Conservation (phyloP, 1,284 basidiomycete species). For the Filobasidium uniguttulatum region DNA sequence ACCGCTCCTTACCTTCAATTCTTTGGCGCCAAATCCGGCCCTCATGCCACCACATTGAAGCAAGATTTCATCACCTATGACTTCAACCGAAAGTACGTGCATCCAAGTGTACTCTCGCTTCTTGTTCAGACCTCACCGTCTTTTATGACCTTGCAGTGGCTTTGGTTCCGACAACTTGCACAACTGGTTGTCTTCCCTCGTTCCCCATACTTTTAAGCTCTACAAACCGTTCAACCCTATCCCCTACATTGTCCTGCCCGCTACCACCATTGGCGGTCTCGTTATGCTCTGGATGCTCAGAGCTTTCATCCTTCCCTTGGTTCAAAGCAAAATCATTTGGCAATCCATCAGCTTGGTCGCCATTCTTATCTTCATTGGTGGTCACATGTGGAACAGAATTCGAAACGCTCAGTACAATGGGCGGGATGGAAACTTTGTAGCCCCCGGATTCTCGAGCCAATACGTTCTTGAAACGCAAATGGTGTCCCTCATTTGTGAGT, state of each 20-base stretch:
- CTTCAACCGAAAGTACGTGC: slow-evolving; percentile 48
- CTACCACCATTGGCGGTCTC: slow-evolving; percentile 46
- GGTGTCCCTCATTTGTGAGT: slow-evolving; percentile 70
- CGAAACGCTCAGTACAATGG: slow-evolving; percentile 56
- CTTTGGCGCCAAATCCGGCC: slow-evolving; percentile 59
- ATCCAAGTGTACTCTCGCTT: slow-evolving; percentile 16
- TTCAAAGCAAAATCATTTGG: slow-evolving; percentile 55
- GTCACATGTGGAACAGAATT: slow-evolving; percentile 95
- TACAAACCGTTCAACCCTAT: slow-evolving; percentile 33
- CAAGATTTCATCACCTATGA: slow-evolving; percentile 56
- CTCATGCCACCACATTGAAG: slow-evolving; percentile 45
- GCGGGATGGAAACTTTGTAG: slow-evolving; percentile 50
- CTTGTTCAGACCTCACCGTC: slow-evolving; percentile 2
- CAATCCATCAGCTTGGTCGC: slow-evolving; percentile 47
- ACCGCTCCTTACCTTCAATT: slow-evolving; percentile 70
- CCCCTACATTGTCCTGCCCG: slow-evolving; percentile 50
- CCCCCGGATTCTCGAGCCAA: slow-evolving; percentile 76
- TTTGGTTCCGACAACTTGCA: slow-evolving; percentile 66
- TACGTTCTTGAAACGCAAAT: slow-evolving; percentile 87
- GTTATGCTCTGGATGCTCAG: slow-evolving; percentile 36
- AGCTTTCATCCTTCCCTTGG: slow-evolving; percentile 46
- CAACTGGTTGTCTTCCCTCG: slow-evolving; percentile 55
- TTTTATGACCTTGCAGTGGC: slow-evolving; percentile 45
- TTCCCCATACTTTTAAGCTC: slow-evolving; percentile 34
- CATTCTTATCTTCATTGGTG: slow-evolving; percentile 70